Evolutionary conservation across 1,284 basidiomycete genomes (phyloP).

Genomic region (Leccinum pallidistipes): DNA sequence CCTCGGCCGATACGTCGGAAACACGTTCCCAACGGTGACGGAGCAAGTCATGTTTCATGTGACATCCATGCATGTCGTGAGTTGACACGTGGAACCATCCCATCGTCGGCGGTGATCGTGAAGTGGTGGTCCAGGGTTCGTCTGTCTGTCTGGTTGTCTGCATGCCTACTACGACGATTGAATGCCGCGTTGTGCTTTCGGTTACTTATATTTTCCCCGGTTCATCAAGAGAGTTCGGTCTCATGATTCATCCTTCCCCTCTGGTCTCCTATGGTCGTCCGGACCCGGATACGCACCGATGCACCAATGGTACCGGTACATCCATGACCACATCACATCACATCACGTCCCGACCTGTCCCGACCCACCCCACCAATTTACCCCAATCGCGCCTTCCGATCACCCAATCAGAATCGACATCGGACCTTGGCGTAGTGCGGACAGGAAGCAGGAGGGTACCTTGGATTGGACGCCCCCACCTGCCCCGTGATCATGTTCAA

Average conservation of each 20-base stretch:
- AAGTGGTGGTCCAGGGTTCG: neutral
- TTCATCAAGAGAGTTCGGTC: neutral
- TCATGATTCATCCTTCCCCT: neutral
- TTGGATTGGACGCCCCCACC: neutral
- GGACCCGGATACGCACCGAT: neutral
- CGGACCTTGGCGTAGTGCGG: slow-evolving; percentile 4
- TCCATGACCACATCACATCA: neutral
- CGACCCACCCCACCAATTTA: neutral
- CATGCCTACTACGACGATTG: neutral
- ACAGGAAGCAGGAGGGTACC: slow-evolving; percentile 1
- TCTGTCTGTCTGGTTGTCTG: neutral
- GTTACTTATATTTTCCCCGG: neutral
- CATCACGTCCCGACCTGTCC: neutral
- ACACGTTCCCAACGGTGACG: neutral
- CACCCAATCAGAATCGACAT: slow-evolving; percentile 3
- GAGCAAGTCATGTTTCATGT: neutral
- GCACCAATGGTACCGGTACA: neutral
- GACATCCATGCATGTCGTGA: neutral
- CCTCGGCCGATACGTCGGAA: slow-evolving; percentile 5
- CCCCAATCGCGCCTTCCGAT: slow-evolving; percentile 6
- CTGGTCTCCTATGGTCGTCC: neutral
- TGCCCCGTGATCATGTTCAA: neutral
- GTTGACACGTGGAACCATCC: neutral
- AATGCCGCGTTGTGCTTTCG: neutral
- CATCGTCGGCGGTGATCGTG: neutral